Evolutionary conservation across 73 alveolate species (phyloP), one percentile per base, ranked within the genome.

Genomic region (Uronychia binucleata): DNA sequence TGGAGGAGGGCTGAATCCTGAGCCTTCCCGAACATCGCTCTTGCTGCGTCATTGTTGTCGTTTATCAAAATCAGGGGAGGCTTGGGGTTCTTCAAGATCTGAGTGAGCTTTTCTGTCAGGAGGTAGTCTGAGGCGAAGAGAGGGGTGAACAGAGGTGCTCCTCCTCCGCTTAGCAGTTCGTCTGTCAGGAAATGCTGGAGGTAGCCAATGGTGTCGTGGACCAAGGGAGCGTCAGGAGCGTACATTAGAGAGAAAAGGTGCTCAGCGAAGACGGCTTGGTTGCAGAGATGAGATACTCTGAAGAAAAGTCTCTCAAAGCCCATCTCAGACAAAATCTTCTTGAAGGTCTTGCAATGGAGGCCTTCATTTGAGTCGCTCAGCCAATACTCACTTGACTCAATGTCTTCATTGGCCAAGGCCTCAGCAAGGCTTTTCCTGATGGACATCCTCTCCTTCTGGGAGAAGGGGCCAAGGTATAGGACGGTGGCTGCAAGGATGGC

Each of bases 381-480:
- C 94, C 94, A 88, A 33, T 83, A 88, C 33, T 88, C 94, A 77
- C 86, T 77, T 1, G 89, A 31, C 33, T 88, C 94, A 34, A 88
- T 77, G 27, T 79, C 80, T 58, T 81, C 88, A 30, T 58, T 81
- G 11, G 76, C 29, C 0, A 81, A 75, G 1, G 28, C 34, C 32
- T 86, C 92, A 57, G 76, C 80, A 0, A 90, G n/a, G 14, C 75
- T 82, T 58, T 79, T 85, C 31, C 95, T 58, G 27, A 79, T 57
- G 30, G 28, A 26, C 29, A 82, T 77, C 57, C 88, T 79, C 32
- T 90, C 90, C 25, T 90, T 77, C 59, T 78, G 67, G n/a, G 85
- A 87, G 83, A 90, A 82, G 0, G 58, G 59, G 5, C 93, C 96
- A 0, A 90, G 80, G 57, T 59, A 86, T 1, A 26, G 30, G 27